These are phyloP conservation scores for Thermochaetoides thermophila DNA, from an alignment of 495 filamentous ascomycete genomes.

Conservation along the genomic window DNA sequence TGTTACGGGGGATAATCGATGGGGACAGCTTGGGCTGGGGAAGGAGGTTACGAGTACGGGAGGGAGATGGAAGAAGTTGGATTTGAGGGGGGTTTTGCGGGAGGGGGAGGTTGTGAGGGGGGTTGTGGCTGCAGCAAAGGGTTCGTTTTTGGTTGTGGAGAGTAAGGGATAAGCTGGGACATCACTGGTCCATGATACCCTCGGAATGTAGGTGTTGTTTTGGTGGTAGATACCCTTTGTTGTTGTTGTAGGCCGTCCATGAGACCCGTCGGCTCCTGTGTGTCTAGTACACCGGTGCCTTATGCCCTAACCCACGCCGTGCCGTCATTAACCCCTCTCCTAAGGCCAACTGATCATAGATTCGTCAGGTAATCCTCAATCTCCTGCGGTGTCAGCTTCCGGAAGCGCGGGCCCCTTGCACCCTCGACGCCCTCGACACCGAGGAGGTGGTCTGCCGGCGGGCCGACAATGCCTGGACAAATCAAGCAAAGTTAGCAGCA, in stretches of 20 bases:
- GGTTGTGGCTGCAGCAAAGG: conserved; percentile 32
- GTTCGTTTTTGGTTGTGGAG: conserved; percentile 27
- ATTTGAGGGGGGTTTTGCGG: conserved; percentile 13
- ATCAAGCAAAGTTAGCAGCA: not conserved
- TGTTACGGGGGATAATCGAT: conserved; percentile 37
- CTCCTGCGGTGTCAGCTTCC: conserved; percentile 91
- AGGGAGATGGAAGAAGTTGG: conserved; percentile 21
- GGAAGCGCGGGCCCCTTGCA: conserved; percentile 79
- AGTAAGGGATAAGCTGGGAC: too few species aligned
- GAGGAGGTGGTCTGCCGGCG: conserved; percentile 80
- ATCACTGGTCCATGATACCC: too few species aligned
- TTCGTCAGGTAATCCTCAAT: conserved; percentile 99
- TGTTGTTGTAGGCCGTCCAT: conserved; percentile 6
- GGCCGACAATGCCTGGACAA: conserved; percentile 71
- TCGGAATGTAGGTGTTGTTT: too few species aligned
- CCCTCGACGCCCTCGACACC: conserved; percentile 88
- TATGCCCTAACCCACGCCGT: conserved; percentile 9
- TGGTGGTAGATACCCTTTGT: conserved; percentile 1
- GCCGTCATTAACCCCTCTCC: too few species aligned
- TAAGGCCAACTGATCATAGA: conserved; percentile 43
- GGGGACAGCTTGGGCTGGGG: conserved; percentile 44
- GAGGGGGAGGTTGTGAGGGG: conserved; percentile 15
- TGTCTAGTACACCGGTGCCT: too few species aligned
- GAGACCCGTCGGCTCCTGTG: too few species aligned
- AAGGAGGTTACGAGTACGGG: conserved; percentile 3